Percentiles rank a stretch among this genome's conserved stretches.
Evolutionary conservation across 306 rosid genomes (phyloP).

Genomic region (Pterocarpus macrocarpus): DNA sequence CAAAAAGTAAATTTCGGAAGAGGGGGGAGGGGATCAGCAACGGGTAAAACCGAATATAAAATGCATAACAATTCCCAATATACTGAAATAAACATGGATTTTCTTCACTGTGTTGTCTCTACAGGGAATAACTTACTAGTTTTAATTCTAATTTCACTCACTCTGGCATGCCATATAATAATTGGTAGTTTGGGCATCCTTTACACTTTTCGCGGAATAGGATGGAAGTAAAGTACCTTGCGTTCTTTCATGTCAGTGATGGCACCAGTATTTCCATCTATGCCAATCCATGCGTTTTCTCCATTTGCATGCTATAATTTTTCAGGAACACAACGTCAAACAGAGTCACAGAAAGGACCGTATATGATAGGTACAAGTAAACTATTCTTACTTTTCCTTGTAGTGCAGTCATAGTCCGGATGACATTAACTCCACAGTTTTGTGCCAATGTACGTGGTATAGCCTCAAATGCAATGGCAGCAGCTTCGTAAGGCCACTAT

Average conservation of each 20-base stretch:
- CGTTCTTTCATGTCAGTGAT: slow-evolving; percentile 82
- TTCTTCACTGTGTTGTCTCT: too few relatives aligned
- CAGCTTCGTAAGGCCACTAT: slow-evolving; percentile 99
- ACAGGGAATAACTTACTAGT: background rate
- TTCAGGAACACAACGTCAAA: slow-evolving; percentile 28
- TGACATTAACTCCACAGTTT: slow-evolving; percentile 97
- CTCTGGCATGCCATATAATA: too few relatives aligned
- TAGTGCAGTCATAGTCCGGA: slow-evolving; percentile 92
- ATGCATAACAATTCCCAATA: too few relatives aligned
- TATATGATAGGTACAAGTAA: background rate
- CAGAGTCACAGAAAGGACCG: background rate
- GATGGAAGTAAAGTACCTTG: slow-evolving; percentile 61
- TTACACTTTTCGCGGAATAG: background rate
- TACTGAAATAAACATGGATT: too few relatives aligned
- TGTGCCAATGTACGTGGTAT: slow-evolving; percentile 97
- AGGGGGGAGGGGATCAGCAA: background rate
- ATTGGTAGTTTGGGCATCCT: too few relatives aligned
- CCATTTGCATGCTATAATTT: slow-evolving; percentile 84
- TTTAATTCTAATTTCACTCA: background rate
- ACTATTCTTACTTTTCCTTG: slow-evolving; percentile 84
- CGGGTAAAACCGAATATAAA: background rate
- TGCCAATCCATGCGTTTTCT: slow-evolving; percentile 96
- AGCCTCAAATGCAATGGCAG: slow-evolving; percentile 97
- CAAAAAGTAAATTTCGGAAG: background rate
- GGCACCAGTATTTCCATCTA: slow-evolving; percentile 89